Percentiles rank a stretch among this genome's conserved stretches.
phyloP scores from a whole-genome alignment of 169 alveolate species.

The Eimeria acervulina region DNA sequence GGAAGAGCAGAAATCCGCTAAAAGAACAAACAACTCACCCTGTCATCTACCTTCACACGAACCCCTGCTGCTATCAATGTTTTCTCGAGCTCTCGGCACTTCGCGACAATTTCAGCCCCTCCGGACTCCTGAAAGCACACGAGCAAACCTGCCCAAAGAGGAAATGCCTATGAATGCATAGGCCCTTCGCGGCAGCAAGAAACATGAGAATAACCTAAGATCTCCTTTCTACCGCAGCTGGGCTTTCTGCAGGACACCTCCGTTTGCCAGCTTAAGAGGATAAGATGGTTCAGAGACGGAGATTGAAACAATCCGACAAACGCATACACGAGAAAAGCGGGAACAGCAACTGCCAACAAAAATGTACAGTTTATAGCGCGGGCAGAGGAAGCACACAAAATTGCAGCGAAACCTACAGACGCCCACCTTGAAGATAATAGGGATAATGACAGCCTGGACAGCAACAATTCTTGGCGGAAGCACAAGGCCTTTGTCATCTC shows the following conservation, averaged over 20 bases:
- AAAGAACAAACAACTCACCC: slow-evolving; percentile 64
- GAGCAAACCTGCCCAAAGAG: too few species aligned
- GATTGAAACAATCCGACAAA: neutral
- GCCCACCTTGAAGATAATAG: slow-evolving; percentile 93
- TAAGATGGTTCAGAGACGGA: neutral
- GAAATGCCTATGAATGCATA: too few species aligned
- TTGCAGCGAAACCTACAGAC: neutral
- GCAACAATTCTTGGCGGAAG: slow-evolving; percentile 99
- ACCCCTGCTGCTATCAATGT: slow-evolving; percentile 83
- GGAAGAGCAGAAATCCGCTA: neutral
- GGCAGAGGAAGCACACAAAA: neutral
- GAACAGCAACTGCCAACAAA: neutral
- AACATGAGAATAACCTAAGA: neutral
- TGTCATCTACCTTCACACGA: slow-evolving; percentile 85
- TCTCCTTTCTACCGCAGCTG: neutral
- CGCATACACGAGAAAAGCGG: neutral
- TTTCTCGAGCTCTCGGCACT: slow-evolving; percentile 83
- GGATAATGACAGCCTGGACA: slow-evolving; percentile 97
- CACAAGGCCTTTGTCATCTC: slow-evolving; percentile 99
- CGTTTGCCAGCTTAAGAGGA: neutral
- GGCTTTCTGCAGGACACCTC: neutral
- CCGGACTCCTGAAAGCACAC: slow-evolving; percentile 83
- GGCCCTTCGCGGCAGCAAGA: too few species aligned
- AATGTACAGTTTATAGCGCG: neutral
- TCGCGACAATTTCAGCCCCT: slow-evolving; percentile 81